Conservation (phyloP, 306 rosid species). For the Hylodesmum podocarpum region DNA sequence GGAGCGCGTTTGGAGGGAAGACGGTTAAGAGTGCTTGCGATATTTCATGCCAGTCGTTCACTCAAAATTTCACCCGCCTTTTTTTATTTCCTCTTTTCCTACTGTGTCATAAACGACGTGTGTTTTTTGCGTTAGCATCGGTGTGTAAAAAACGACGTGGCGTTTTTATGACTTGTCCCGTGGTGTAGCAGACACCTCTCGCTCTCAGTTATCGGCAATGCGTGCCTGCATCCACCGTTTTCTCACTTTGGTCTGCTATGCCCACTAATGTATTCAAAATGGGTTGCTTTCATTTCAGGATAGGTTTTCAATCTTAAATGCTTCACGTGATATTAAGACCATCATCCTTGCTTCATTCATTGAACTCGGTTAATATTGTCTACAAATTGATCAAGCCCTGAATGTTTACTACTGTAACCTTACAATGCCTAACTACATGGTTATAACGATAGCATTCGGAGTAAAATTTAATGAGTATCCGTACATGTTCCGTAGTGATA, state of each 20-base stretch:
- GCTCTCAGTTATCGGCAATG: not conserved
- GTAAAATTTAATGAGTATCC: no score
- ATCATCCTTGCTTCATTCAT: not conserved
- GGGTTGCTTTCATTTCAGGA: not conserved
- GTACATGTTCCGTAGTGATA: no score
- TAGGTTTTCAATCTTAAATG: not conserved
- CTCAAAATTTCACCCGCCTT: not conserved
- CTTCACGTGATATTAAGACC: not conserved
- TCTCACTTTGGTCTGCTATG: not conserved
- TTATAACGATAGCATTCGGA: no score
- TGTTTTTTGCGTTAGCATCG: not conserved
- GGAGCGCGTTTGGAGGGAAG: conserved; percentile 32
- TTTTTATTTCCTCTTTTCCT: not conserved
- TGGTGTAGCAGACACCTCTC: not conserved
- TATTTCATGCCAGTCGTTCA: conserved; percentile 5
- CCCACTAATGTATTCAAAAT: not conserved
- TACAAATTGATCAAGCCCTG: no score
- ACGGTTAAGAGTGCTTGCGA: conserved; percentile 9
- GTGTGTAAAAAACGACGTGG: not conserved
- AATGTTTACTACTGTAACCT: no score
- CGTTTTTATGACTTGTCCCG: not conserved
- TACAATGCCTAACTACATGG: no score
- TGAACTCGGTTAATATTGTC: not conserved
- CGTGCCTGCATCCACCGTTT: not conserved
- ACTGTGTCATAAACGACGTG: not conserved